Conservation (phyloP, 805 yeast genomes). For the Nematodospora valgi region DNA sequence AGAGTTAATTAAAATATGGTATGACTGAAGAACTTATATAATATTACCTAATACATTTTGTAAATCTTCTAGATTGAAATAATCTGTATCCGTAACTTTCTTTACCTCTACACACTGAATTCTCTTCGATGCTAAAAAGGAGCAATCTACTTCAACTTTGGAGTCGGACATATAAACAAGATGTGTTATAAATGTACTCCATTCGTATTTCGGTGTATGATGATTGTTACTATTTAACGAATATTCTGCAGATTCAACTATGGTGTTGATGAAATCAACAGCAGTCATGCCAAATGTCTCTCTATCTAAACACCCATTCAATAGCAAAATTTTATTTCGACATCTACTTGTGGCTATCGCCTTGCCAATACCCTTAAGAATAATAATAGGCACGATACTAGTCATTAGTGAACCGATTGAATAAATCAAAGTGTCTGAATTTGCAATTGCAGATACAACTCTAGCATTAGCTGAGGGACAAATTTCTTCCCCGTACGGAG, state of each 20-base stretch:
- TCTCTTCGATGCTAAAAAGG: constrained; percentile 37
- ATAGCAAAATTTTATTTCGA: constrained; percentile 53
- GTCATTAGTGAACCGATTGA: constrained; percentile 91
- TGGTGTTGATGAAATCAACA: constrained; percentile 50
- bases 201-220: constrained; percentile 15
- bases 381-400: constrained; percentile 74
- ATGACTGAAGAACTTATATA: constrained; percentile 52
- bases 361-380: constrained; percentile 68
- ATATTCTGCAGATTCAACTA: constrained; percentile 55
- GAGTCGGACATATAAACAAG: constrained; percentile 52
- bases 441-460: constrained; percentile 48
- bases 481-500: constrained; percentile 85
- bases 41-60: constrained; percentile 22
- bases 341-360: constrained; percentile 40
- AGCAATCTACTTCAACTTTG: constrained; percentile 48
- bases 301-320: constrained; percentile 75
- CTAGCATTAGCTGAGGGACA: constrained; percentile 69
- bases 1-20: constrained; percentile 97
- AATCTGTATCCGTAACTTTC: constrained; percentile 18
- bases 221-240: constrained; percentile 32
- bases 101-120: constrained; percentile 45
- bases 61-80: constrained; percentile 44
- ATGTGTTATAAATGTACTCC: constrained; percentile 59
- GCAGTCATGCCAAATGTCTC: constrained; percentile 74
- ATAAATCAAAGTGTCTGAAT: constrained; percentile 58